Percentiles rank a stretch among this genome's conserved stretches.
phyloP scores from a whole-genome alignment of 2,329 filamentous ascomycete genomes.

The Cladosporium colombiae region DNA sequence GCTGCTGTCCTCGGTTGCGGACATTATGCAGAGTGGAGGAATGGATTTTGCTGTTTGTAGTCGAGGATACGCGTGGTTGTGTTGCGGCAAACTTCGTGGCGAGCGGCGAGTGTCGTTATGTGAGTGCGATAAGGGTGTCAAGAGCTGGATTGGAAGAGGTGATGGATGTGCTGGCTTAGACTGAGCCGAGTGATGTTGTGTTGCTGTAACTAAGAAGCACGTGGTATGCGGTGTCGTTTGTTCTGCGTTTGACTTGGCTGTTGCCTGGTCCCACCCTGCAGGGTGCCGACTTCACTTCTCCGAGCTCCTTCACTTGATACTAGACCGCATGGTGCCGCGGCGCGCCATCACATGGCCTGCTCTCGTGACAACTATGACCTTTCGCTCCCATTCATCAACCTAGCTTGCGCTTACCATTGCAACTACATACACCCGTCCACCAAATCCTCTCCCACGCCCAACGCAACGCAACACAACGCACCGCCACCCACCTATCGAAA shows the following conservation, averaged over 20 bases:
- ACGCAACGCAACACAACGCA: background rate
- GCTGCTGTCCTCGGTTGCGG: too few relatives aligned
- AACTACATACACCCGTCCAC: background rate
- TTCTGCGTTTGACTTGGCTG: background rate
- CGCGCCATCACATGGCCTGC: too few relatives aligned
- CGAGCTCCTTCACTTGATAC: background rate
- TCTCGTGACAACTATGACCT: background rate
- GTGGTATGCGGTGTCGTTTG: background rate
- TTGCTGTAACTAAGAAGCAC: background rate
- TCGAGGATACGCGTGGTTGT: too few relatives aligned
- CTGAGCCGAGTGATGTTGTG: background rate
- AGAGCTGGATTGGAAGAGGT: background rate
- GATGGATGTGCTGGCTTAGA: background rate
- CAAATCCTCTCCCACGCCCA: background rate
- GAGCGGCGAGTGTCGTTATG: too few relatives aligned
- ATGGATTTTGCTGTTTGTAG: too few relatives aligned
- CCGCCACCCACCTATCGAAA: background rate
- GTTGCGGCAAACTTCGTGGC: too few relatives aligned
- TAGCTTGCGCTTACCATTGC: background rate
- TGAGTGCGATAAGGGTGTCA: too few relatives aligned
- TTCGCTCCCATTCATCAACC: background rate
- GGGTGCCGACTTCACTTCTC: background rate
- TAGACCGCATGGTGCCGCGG: background rate
- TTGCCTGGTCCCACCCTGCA: background rate
- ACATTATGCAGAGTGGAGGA: too few relatives aligned